A percentile compares a stretch with the other conserved stretches of the same genome.
Evolutionary conservation across 2,329 filamentous ascomycete genomes (phyloP).

Genomic region (Colletotrichum siamense): DNA sequence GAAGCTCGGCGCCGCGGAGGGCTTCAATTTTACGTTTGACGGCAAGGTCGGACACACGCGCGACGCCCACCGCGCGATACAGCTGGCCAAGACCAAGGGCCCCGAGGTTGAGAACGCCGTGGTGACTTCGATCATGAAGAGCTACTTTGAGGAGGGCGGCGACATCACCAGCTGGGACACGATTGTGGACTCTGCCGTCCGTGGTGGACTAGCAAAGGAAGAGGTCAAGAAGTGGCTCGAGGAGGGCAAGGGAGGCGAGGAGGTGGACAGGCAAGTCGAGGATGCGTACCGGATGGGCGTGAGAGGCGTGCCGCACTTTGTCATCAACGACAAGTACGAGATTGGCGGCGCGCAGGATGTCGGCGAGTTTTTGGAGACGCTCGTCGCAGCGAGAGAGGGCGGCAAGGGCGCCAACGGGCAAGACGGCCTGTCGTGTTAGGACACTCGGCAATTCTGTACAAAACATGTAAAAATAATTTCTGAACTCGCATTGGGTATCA

Average conservation of each 20-base stretch:
- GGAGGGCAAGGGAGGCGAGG: constrained; percentile 57
- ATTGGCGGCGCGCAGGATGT: constrained; percentile 77
- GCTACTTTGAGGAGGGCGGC: constrained; percentile 69
- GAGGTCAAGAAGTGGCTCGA: constrained; percentile 61
- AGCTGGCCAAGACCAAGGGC: constrained; percentile 65
- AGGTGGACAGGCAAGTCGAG: constrained; percentile 62
- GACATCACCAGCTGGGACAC: constrained; percentile 66
- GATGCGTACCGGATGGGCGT: constrained; percentile 58
- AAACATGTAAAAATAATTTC: not conserved
- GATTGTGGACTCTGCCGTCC: constrained; percentile 56
- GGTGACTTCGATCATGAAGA: constrained; percentile 66
- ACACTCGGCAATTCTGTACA: not conserved
- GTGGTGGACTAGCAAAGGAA: constrained; percentile 56
- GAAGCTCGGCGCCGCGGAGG: constrained; percentile 65
- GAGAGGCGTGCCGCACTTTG: constrained; percentile 77
- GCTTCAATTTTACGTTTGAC: constrained; percentile 75
- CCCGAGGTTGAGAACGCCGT: constrained; percentile 62
- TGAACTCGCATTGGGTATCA: constrained; percentile 15
- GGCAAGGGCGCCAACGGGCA: not conserved
- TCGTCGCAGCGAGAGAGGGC: constrained; percentile 55
- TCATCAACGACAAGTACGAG: constrained; percentile 71
- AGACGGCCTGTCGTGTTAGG: constrained; percentile 10
- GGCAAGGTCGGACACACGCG: constrained; percentile 78
- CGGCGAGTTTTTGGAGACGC: constrained; percentile 68
- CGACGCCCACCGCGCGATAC: constrained; percentile 78